Evolutionary conservation across 2,329 filamentous ascomycete genomes (phyloP).

Genomic region (Beauveria brongniartii): DNA sequence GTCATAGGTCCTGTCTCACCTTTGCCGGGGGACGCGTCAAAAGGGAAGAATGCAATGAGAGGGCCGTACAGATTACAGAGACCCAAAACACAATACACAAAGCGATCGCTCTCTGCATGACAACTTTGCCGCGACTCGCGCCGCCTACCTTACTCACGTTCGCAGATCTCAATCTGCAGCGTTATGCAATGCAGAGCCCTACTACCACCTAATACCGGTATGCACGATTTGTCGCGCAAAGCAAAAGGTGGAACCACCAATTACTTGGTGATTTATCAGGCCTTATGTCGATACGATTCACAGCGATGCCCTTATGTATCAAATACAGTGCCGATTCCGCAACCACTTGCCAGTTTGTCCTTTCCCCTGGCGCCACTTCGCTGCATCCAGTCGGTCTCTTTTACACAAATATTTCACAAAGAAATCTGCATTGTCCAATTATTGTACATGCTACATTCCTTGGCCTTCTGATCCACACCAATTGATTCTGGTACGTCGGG

Average conservation of each 20-base stretch:
- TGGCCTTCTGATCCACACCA: background rate
- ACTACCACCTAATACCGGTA: background rate
- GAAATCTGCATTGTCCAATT: too few relatives aligned
- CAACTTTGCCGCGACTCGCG: background rate
- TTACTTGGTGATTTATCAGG: too few relatives aligned
- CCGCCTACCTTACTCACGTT: background rate
- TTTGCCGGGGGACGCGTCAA: background rate
- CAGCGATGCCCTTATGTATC: background rate
- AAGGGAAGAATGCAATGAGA: background rate
- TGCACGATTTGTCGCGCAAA: too few relatives aligned
- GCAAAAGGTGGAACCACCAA: too few relatives aligned
- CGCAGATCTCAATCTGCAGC: background rate
- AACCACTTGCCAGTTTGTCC: background rate
- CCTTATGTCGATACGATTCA: too few relatives aligned
- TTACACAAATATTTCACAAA: too few relatives aligned
- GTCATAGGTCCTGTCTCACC: background rate
- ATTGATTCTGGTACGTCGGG: too few relatives aligned
- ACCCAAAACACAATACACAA: background rate
- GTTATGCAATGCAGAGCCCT: background rate
- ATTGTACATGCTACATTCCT: background rate
- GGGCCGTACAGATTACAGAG: background rate
- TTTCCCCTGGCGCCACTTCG: background rate
- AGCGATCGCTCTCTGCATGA: background rate
- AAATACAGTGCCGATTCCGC: background rate
- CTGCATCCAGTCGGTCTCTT: too few relatives aligned